Conservation (phyloP, 2,329 filamentous ascomycete species). For the Trichocomaceae sp. region DNA sequence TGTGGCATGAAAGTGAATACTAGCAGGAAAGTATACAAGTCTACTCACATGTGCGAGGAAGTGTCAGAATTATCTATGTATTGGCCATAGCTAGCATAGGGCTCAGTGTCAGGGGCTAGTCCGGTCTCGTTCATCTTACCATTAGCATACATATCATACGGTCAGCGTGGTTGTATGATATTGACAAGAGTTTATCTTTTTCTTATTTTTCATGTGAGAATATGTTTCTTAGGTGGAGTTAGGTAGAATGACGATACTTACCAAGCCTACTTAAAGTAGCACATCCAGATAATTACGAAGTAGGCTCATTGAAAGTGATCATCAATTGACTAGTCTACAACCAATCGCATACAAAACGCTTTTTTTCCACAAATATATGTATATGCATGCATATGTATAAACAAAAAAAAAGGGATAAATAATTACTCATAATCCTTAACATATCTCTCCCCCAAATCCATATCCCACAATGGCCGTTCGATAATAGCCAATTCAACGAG, state of each 20-base stretch:
- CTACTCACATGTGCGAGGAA: not conserved
- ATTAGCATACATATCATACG: not conserved
- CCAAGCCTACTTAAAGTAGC: too few species aligned
- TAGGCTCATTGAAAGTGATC: not conserved
- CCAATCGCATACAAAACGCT: not conserved
- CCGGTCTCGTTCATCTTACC: not conserved
- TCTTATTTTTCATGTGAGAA: not conserved
- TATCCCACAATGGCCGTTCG: constrained; percentile 77
- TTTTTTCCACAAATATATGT: not conserved
- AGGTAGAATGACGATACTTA: not conserved
- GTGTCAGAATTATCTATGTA: not conserved
- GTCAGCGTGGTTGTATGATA: not conserved
- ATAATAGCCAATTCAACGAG: constrained; percentile 72
- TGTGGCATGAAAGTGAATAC: not conserved
- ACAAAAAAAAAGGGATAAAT: too few species aligned
- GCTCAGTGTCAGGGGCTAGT: not conserved
- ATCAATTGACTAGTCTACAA: not conserved
- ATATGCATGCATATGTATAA: not conserved
- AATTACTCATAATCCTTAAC: constrained; percentile 48
- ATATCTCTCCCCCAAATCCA: constrained; percentile 68
- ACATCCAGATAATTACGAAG: not conserved
- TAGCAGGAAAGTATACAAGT: not conserved
- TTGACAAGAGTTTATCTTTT: not conserved
- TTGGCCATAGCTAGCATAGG: not conserved
- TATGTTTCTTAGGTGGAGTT: not conserved